Conservation (phyloP, 176 grass and related monocot genomes). For the Eremochloa ophiuroides region DNA sequence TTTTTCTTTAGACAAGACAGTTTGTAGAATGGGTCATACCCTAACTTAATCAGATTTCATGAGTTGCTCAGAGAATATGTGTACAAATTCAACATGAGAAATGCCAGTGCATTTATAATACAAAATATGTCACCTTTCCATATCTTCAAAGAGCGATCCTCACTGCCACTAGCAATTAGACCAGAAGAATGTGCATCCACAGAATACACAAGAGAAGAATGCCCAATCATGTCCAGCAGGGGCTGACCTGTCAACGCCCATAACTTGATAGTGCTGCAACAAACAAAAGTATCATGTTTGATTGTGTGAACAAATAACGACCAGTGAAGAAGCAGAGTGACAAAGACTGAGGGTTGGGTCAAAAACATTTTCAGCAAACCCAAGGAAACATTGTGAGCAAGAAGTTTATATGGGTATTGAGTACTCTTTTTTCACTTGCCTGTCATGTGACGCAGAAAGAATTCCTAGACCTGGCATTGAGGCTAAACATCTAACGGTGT, state of each 20-base stretch:
- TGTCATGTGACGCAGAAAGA: constrained; percentile 89
- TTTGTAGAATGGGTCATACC: background rate
- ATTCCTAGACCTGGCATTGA: constrained; percentile 70
- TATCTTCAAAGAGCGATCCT: constrained; percentile 85
- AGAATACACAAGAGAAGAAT: constrained; percentile 97
- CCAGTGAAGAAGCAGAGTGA: background rate
- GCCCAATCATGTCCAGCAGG: constrained; percentile 89
- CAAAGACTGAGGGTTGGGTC: background rate
- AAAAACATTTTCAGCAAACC: background rate
- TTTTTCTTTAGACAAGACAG: constrained; percentile 9
- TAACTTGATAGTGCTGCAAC: constrained; percentile 72
- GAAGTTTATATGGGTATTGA: background rate
- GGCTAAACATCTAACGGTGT: constrained; percentile 87
- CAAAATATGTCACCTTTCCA: constrained; percentile 79
- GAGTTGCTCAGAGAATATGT: background rate
- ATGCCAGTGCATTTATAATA: background rate
- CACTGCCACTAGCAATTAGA: constrained; percentile 92
- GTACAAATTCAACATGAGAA: constrained; percentile 16
- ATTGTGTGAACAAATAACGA: constrained; percentile 3
- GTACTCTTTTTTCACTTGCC: constrained; percentile 35
- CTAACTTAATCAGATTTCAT: background rate
- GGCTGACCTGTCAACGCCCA: constrained; percentile 87
- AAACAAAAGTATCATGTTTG: constrained; percentile 16
- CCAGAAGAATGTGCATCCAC: constrained; percentile 84
- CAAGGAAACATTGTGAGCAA: background rate